Base-by-base conservation (phyloP, 208 protist species). In the Entamoeba nuttalli region DNA sequence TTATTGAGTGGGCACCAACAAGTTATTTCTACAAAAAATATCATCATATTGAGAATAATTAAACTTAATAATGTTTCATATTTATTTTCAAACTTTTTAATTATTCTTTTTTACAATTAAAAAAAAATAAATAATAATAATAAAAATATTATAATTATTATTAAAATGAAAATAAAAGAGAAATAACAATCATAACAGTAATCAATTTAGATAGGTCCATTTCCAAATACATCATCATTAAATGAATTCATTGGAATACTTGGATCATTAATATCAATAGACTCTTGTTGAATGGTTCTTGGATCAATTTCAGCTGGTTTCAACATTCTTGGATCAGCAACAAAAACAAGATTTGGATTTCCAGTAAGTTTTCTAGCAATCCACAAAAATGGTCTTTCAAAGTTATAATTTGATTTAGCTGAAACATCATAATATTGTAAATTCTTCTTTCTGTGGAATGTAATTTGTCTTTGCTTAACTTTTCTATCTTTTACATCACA, bases 321-420 rank as follows among this genome's bases (percentile, higher is more conserved):
- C 21, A 96, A 25, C 2, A 96, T 41, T 35, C 94, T 93, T 3
- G 51, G 52, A 21, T 98, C 98, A 30, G 98, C 98, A 95, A 98
- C 98, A 95, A 99, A 98, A 57, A 97, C 95, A 53, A 99, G 98
- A 62, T 99, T 98, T 95, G 97, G 96, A 97, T 99, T 98, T 97
- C 51, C 48, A 41, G 71, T 51, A 25, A 96, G 97, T 96, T 98
- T 98, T 97, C 99, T 98, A 53, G 98, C 98, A 25, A 99, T 98
- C 98, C 98, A 99, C 44, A 99, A 97, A 97, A 99, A 99, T 51
- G 99, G 99, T 98, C 99, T 99, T 98, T 99, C 99, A 96, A 99
- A 99, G 95, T 99, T 99, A 98, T 99, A 99, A 98, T 99, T 99
- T 55, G 98, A 99, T 97, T 99, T 99, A 95, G 99, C 99, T 25